Evolutionary conservation across 805 yeast genomes (phyloP), one percentile per base, ranked within the genome.

Genomic region (Millerago galiae): DNA sequence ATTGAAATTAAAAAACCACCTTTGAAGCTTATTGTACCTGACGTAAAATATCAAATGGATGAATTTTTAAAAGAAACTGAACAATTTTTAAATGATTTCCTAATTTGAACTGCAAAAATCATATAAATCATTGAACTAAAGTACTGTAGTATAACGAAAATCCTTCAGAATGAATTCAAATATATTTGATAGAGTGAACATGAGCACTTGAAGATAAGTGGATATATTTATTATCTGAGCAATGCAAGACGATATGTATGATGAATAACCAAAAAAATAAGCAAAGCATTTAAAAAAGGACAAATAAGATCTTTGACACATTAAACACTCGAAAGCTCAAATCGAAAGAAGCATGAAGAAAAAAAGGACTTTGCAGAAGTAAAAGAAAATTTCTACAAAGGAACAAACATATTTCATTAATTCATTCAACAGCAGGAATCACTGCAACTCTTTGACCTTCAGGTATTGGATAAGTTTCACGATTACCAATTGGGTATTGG

Each of bases 381-480:
- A n/a, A n/a, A n/a, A n/a, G n/a, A n/a, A n/a, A n/a, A n/a, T 21
- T 21, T 21, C 4, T 21, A 21, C 7, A 5, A 21, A 21, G 24
- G 4, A 21, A 21, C 7, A 29, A n/a, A n/a, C 14, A n/a, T n/a
- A n/a, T 10, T 14, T 14, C 11, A 8, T 29, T 14, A n/a, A 10
- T 11, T n/a, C 15, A 5, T 10, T 16, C 11, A 17, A 14, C 16
- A 13, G 25, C 34, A 9, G 40, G 28, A 4, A 30, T 28, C 21
- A 37, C 11, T 12, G 26, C 5, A 14, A 41, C 37, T 21, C 41
- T 33, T 39, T 52, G 58, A 9, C 58, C 58, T 36, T 55, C 45
- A 9, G 59, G 56, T 8, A 54, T 55, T 13, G 59, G 57, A 25
- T 55, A 55, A 5, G 44, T 33, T 11, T 52, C 51, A 15, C 46